These are phyloP conservation scores for Mytilinidion resinicola DNA, from an alignment of 495 filamentous ascomycete genomes.

Conservation along the genomic window DNA sequence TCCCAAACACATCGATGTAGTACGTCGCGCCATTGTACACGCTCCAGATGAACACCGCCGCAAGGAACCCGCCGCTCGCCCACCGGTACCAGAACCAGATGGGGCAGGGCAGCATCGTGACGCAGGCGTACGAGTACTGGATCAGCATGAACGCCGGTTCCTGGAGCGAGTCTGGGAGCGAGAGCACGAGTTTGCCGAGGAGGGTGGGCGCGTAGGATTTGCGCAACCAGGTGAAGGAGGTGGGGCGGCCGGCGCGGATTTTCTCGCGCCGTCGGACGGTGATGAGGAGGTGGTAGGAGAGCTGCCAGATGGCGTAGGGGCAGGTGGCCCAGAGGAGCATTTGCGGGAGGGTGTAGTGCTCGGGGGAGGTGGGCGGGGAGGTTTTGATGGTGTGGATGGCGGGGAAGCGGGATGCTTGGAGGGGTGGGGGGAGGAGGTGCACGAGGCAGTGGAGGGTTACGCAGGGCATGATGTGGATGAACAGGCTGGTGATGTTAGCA, in stretches of 20 bases:
- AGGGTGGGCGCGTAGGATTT: constrained; percentile 78
- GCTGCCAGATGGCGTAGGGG: constrained; percentile 88
- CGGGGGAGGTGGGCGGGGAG: constrained; percentile 59
- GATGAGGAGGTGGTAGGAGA: constrained; percentile 86
- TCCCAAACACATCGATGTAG: constrained; percentile 97
- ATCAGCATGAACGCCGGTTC: constrained; percentile 93
- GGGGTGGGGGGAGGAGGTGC: constrained; percentile 62
- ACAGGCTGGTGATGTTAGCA: constrained; percentile 51
- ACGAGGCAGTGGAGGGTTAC: constrained; percentile 87
- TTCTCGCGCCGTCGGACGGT: constrained; percentile 86
- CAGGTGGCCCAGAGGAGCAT: constrained; percentile 94
- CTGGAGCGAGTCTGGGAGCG: constrained; percentile 67
- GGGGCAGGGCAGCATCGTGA: constrained; percentile 90
- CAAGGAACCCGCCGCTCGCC: constrained; percentile 69
- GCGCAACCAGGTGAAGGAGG: constrained; percentile 95
- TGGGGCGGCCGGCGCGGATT: constrained; percentile 92
- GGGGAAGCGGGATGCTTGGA: constrained; percentile 69
- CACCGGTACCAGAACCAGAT: constrained; percentile 91
- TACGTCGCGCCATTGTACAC: constrained; percentile 93
- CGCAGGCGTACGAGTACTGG: constrained; percentile 81
- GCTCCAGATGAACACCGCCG: constrained; percentile 78
- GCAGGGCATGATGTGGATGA: constrained; percentile 98
- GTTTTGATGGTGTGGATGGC: constrained; percentile 77
- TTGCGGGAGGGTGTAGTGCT: constrained; percentile 69
- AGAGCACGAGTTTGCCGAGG: constrained; percentile 80